Base-by-base conservation (phyloP, 2,329 filamentous ascomycete genomes). In the Bipolaris gigantea region DNA sequence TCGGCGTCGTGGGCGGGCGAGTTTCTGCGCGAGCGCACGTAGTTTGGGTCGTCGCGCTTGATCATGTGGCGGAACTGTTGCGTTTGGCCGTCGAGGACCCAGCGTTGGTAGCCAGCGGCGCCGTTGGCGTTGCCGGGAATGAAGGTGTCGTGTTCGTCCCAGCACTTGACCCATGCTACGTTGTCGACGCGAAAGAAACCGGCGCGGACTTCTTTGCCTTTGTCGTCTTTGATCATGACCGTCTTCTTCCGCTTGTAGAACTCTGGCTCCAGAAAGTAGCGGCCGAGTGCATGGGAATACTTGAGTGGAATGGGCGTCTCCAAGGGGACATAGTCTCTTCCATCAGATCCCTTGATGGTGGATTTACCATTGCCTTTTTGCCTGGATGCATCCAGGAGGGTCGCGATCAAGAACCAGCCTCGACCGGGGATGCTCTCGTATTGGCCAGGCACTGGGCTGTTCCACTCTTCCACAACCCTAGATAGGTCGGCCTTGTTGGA, bases 171-270 rank as follows among this genome's bases (percentile, higher is more conserved):
- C 78, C 79, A 81, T 48, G 76, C 74, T 33, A 76, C 78, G 44
- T 81, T 77, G 51, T 81, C 79, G 25, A 81, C 74, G 11, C 71
- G 75, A 68, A 81, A 81, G 68, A 81, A 81, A 51, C 76, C 70
- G 16, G 75, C 74, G 57, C 72, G 65, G 47, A 76, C 67, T 9
- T 69, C 66, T 50, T 72, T 73, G 48, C 72, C 73, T 35, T 73
- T 72, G 16, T 73, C 66, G 49, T 75, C 67, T 16, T 68, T 69
- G 50, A 80, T 75, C 13, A 63, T 66, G 57, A 75, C 74, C 60
- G 75, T 73, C 51, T 71, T 75, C 62, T 79, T 80, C 57, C 79
- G 76, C 30, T 73, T 66, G 41, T 80, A 73, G 64, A 80, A 77
- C 49, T 81, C 79, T 9, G 74, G 68, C 48, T 78, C 74, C 34